phyloP scores from a whole-genome alignment of 78 protist species.

The Andalucia godoyi region DNA sequence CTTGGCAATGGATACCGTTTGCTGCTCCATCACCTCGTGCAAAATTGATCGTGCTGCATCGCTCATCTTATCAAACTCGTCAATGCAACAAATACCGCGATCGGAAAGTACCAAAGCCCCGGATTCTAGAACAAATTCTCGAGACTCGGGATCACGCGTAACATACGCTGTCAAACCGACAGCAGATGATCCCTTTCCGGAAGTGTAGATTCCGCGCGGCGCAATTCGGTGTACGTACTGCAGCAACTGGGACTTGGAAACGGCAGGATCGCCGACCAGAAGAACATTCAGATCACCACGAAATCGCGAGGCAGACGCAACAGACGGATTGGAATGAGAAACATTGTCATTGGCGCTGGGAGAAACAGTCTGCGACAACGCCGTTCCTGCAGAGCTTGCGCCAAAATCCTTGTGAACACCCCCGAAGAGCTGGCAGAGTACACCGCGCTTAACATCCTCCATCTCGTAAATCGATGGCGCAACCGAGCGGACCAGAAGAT shows the following conservation, averaged over 20 bases:
- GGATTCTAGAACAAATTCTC: conserved; percentile 85
- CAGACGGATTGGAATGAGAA: background rate
- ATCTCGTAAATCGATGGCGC: conserved; percentile 95
- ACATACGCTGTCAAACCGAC: conserved; percentile 99
- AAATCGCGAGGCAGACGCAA: no score
- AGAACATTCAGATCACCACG: conserved; percentile 93
- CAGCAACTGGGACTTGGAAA: conserved; percentile 95
- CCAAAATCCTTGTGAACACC: conserved; percentile 31
- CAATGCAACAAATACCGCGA: conserved; percentile 98
- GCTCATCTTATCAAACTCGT: conserved; percentile 99
- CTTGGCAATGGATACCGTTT: conserved; percentile 99
- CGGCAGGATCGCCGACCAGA: conserved; percentile 98
- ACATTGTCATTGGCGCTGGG: background rate
- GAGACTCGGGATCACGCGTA: conserved; percentile 85
- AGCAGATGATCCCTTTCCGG: conserved; percentile 94
- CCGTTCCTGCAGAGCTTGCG: conserved; percentile 10
- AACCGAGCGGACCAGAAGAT: conserved; percentile 55
- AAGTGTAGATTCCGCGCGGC: conserved; percentile 97
- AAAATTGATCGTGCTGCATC: conserved; percentile 91
- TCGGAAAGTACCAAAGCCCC: conserved; percentile 89
- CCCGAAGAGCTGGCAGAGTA: conserved; percentile 96
- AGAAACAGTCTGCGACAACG: background rate
- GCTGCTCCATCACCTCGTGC: conserved; percentile 99
- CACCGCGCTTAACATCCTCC: conserved; percentile 92
- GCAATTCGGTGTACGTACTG: conserved; percentile 87